Evolutionary conservation across 495 filamentous ascomycete genomes (phyloP), one percentile per base, ranked within the genome.

Genomic region (Penicillium pulvis): DNA sequence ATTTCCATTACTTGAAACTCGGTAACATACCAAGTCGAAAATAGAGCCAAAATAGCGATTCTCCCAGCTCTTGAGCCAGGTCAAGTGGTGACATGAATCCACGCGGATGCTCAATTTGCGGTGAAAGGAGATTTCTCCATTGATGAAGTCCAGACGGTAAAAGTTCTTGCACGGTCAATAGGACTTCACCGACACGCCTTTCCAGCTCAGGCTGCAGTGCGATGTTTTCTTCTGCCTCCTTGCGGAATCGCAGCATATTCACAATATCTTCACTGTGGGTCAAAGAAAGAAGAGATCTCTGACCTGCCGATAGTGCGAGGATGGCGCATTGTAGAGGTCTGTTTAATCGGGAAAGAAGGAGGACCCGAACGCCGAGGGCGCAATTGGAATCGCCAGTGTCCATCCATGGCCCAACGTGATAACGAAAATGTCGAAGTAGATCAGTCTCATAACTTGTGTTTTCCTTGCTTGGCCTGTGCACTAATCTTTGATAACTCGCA

Each of bases 371-470:
- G 1, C 64, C 64, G 6, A 69, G 55, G 3, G 67, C 61, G 31
- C 65, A 63, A 31, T 62, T 60, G 6, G 67, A 62, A 17, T 69
- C 67, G 12, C 67, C 67, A 2, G 57, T 58, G 23, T 69, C 67
- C 19, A 69, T 67, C 67, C 67, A 69, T 11, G 67, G 67, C 26
- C 64, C 58, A 19, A 69, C 48, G 11, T 64, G 59, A 30, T 69
- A 69, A 8, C 67, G 64, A 20, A 69, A 69, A 45, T 69, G 67
- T 31, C 67, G 61, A 10, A 69, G 33, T 6, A 69, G 17, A 30
- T 67, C 64, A 4, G 67, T 69, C 45, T 69, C 67, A 6, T 55
- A 62, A 10, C 45, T 67, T 17, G 54, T 58, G 20, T 28, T 57
- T 16, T 48, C 41, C 26, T 46, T 33, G 1, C 45, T 44, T 2